Percentiles rank a stretch among this genome's conserved stretches.
Conservation (phyloP, 1,139 yeast genomes). For the Candida sanyaensis region DNA sequence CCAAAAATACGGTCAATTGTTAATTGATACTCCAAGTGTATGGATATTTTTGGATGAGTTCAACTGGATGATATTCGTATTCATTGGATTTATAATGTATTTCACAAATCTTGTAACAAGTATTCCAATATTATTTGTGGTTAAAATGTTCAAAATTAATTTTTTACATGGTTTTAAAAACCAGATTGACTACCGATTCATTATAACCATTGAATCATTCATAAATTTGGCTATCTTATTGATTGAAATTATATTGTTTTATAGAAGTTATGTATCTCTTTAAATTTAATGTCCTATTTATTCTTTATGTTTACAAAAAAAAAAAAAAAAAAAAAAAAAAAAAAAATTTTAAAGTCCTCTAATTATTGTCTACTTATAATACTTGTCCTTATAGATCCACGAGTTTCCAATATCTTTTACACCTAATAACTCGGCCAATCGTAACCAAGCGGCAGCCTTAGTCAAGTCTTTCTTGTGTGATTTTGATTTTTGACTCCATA, state of each 20-base stretch:
- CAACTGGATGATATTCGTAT: constrained; percentile 10
- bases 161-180: constrained; percentile 16
- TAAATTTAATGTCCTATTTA: neutral
- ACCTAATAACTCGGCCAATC: constrained; percentile 68
- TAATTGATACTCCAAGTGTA: constrained; percentile 9
- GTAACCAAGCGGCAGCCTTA: constrained; percentile 71
- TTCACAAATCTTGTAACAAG: neutral
- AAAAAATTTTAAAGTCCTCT: no score
- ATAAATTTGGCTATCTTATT: constrained; percentile 5
- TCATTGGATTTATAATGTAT: constrained; percentile 1
- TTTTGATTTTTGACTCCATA: constrained; percentile 63
- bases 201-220: constrained; percentile 8
- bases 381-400: constrained; percentile 79
- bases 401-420: constrained; percentile 67
- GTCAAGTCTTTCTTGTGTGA: constrained; percentile 57
- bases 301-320: no score
- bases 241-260: constrained; percentile 1
- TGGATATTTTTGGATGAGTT: constrained; percentile 14
- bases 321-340: no score
- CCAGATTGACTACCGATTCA: constrained; percentile 7
- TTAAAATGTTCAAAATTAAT: constrained; percentile 20
- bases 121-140: constrained; percentile 9
- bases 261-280: neutral
- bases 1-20: constrained; percentile 14
- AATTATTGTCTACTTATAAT: constrained; percentile 19